Conservation (phyloP, 331 rosid species). For the Arachis monticola region DNA sequence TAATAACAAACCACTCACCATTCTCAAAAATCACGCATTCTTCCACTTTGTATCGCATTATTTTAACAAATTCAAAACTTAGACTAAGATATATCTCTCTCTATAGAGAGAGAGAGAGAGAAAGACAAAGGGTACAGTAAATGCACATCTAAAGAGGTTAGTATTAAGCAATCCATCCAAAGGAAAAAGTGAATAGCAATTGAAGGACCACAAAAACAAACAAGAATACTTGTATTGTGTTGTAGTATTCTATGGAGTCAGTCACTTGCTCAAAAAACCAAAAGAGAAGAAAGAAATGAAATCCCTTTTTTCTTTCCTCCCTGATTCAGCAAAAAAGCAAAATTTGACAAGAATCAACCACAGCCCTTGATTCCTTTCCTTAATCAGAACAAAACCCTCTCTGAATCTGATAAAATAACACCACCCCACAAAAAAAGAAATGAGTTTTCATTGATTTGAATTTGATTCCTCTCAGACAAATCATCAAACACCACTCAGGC, state of each 20-base stretch:
- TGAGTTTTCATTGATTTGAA: conserved; percentile 11
- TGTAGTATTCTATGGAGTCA: neutral
- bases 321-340: conserved; percentile 37
- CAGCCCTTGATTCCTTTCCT: conserved; percentile 35
- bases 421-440: neutral
- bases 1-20: conserved; percentile 1
- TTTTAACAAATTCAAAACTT: too few species aligned
- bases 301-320: conserved; percentile 5
- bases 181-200: conserved; percentile 47
- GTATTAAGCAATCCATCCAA: conserved; percentile 36
- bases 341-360: conserved; percentile 24
- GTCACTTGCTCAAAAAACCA: neutral
- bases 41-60: neutral
- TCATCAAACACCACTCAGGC: conserved; percentile 18
- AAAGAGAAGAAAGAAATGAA: neutral
- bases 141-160: conserved; percentile 48
- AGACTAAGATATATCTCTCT: too few species aligned
- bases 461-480: conserved; percentile 44
- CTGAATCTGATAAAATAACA: conserved; percentile 26
- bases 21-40: conserved; percentile 20
- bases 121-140: conserved; percentile 11
- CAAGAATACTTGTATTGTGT: neutral
- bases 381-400: conserved; percentile 33
- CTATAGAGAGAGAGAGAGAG: conserved; percentile 11
- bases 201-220: conserved; percentile 33